Percentiles rank a stretch among this genome's conserved stretches.
These are phyloP conservation scores for Botrytis galanthina DNA, from an alignment of 2,329 filamentous ascomycete species.

Conservation along the genomic window DNA sequence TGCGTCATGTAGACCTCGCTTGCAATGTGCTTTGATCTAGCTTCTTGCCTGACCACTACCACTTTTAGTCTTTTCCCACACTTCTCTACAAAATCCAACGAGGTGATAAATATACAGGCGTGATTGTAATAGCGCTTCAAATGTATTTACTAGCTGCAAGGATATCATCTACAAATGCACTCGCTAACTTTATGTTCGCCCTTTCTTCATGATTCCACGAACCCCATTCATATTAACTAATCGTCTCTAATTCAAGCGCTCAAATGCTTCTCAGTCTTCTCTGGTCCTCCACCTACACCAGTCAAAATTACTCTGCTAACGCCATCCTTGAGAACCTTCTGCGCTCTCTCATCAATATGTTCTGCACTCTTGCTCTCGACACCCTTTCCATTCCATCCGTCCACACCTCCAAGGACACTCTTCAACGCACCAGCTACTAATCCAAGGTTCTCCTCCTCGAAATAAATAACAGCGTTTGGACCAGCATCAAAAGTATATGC, in stretches of 20 bases:
- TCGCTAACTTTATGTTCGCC: neutral
- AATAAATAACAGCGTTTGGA: constrained; percentile 96
- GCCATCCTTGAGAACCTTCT: constrained; percentile 68
- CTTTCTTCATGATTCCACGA: neutral
- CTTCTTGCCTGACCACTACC: neutral
- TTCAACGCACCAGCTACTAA: constrained; percentile 77
- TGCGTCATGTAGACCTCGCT: neutral
- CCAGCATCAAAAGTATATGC: constrained; percentile 98
- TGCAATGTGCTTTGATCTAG: neutral
- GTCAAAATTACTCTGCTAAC: constrained; percentile 90
- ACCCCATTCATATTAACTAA: neutral
- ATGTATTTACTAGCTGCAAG: neutral
- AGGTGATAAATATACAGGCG: neutral
- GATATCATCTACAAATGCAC: constrained; percentile 2
- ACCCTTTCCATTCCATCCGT: constrained; percentile 67
- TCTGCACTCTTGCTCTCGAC: constrained; percentile 51
- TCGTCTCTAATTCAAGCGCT: constrained; percentile 45
- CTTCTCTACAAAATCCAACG: neutral
- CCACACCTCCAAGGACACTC: constrained; percentile 58
- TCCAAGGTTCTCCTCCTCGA: constrained; percentile 73
- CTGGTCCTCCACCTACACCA: constrained; percentile 83
- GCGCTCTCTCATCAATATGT: constrained; percentile 63
- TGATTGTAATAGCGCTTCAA: neutral
- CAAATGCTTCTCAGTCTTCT: constrained; percentile 74
- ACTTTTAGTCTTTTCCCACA: neutral